A percentile compares a stretch with the other conserved stretches of the same genome.
Conservation (phyloP, 208 protist genomes). For the Crithidia brevicula region DNA sequence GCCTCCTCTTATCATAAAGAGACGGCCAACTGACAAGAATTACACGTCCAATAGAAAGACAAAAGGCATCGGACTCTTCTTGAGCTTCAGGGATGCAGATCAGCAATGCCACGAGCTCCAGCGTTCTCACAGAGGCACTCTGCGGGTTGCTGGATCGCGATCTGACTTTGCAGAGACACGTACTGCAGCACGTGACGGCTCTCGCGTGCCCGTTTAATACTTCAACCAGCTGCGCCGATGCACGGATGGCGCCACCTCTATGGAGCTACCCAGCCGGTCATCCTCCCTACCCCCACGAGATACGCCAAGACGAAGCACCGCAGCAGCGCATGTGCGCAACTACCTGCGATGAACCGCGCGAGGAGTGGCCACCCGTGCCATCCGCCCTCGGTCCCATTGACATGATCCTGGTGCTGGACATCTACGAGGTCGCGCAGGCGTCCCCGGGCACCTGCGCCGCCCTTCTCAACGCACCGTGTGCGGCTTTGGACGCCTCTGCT, state of each 20-base stretch:
- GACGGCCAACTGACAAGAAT: too few relatives aligned
- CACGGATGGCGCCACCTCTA: background rate
- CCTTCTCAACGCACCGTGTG: conserved; percentile 22
- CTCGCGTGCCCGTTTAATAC: background rate
- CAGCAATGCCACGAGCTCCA: too few relatives aligned
- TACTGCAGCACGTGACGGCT: background rate
- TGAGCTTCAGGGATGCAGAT: background rate
- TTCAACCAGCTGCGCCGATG: background rate
- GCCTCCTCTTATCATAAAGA: too few relatives aligned
- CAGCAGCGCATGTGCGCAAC: too few relatives aligned
- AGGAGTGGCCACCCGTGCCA: background rate
- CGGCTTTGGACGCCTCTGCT: conserved; percentile 15
- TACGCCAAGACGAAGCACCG: too few relatives aligned
- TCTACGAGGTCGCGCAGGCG: conserved; percentile 41
- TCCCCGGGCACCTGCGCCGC: conserved; percentile 27
- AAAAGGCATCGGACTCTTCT: too few relatives aligned
- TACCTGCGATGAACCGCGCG: too few relatives aligned
- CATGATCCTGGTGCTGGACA: conserved; percentile 37
- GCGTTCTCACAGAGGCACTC: background rate
- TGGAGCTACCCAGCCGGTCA: background rate
- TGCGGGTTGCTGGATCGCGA: background rate
- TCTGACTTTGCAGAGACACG: background rate
- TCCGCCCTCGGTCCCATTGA: background rate
- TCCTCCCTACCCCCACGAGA: background rate
- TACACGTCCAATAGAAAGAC: too few relatives aligned